Evolutionary conservation across 192 early-diverging fungal species (phyloP), one percentile per base, ranked within the genome.

Genomic region (Diversispora epigaea): DNA sequence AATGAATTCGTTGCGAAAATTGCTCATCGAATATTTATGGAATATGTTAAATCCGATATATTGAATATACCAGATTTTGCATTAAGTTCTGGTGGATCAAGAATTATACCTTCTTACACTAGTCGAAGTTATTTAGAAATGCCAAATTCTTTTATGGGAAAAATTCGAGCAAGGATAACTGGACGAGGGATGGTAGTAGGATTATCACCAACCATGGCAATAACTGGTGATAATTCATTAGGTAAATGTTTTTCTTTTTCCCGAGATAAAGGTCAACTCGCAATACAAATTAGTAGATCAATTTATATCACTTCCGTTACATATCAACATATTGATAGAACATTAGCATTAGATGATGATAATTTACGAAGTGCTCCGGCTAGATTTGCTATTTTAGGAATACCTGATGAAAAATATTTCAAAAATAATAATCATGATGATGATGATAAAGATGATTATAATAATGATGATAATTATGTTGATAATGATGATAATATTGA

Each of bases 191-290:
- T 32, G 25, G 2, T 32, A 32, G 25, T 32, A 32, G 25, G 25
- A 32, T 32, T 32, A 25, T 10, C 25, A 63, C 8, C 90, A 54
- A 54, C 11, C 50, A 17, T 54, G 4, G 8, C 50, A 17, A 54
- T 54, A 10, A 17, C 12, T 54, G 50, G 50, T 17, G n/a, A 54
- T 14, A 54, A 54, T 54, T 17, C 12, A 14, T 17, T 54, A 17
- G 50, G 92, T 40, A 83, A 90, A 74, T 93, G 92, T 76, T 93
- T 91, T 90, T 82, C 89, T 0, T 90, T 93, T 87, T 76, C 74
- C 3, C 89, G 91, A 11, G 79, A 80, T 43, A 32, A 77, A 6
- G 92, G 92, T 0, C 84, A 87, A 46, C 67, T 93, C 21, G 90
- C 84, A 0, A 84, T 93, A 12, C 85, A 82, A 11, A 72, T 93